Evolutionary conservation across 2,329 filamentous ascomycete genomes (phyloP).

Genomic region (Aureobasidium sp.): DNA sequence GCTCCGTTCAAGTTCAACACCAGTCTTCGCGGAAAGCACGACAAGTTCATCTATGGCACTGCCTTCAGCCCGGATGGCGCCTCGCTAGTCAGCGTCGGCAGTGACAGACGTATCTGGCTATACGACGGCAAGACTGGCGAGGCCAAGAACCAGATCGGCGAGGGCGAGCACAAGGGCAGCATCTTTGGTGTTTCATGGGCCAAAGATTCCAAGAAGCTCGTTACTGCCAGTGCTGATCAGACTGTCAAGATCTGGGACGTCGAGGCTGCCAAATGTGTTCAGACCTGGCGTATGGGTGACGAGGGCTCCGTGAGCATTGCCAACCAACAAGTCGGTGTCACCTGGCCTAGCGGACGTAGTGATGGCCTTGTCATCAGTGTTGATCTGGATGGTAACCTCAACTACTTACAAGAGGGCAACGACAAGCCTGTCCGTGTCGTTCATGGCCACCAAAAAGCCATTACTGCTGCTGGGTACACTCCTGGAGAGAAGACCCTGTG

Average conservation of each 20-base stretch:
- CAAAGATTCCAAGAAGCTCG: slow-evolving; percentile 73
- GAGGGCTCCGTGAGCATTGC: slow-evolving; percentile 62
- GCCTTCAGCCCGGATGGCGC: slow-evolving; percentile 85
- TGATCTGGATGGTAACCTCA: slow-evolving; percentile 79
- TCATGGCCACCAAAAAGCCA: slow-evolving; percentile 82
- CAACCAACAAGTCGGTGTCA: slow-evolving; percentile 90
- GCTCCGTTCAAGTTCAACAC: slow-evolving; percentile 92
- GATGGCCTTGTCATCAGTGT: slow-evolving; percentile 87
- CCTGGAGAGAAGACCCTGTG: slow-evolving; percentile 56
- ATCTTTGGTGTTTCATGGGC: slow-evolving; percentile 91
- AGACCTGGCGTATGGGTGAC: slow-evolving; percentile 77
- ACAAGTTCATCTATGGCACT: slow-evolving; percentile 79
- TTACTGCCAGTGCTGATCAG: slow-evolving; percentile 87
- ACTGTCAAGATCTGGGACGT: slow-evolving; percentile 92
- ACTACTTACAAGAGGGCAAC: slow-evolving; percentile 72
- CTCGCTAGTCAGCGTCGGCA: slow-evolving; percentile 75
- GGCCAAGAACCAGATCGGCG: slow-evolving; percentile 64
- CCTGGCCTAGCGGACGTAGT: slow-evolving; percentile 71
- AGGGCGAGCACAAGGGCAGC: slow-evolving; percentile 81
- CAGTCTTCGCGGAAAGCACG: slow-evolving; percentile 70
- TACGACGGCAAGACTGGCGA: slow-evolving; percentile 97
- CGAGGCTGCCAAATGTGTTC: slow-evolving; percentile 64
- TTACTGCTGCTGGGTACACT: slow-evolving; percentile 63
- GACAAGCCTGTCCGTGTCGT: slow-evolving; percentile 61
- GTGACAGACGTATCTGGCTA: slow-evolving; percentile 85